phyloP scores from a whole-genome alignment of 208 protist species.

The Vickermania spadyakhi region DNA sequence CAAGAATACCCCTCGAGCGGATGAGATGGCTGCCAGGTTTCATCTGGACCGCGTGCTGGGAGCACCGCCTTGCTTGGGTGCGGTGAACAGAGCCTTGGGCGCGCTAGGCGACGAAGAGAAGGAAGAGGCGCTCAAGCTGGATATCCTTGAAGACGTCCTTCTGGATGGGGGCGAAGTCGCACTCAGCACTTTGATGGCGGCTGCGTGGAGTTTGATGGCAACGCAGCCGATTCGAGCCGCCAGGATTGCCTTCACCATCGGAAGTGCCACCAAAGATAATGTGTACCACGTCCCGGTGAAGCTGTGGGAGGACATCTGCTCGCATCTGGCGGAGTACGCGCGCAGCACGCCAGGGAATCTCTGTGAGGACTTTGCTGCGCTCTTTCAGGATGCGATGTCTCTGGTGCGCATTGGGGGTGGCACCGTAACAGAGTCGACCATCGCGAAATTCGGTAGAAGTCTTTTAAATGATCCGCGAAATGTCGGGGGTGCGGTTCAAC shows the following conservation, averaged over 20 bases:
- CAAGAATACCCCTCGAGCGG: constrained; percentile 17
- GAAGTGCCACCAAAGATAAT: constrained; percentile 13
- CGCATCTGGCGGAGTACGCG: constrained; percentile 31
- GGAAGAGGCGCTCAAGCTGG: constrained; percentile 14
- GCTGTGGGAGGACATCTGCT: constrained; percentile 18
- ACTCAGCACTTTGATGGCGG: constrained; percentile 27
- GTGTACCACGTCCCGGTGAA: constrained; percentile 1
- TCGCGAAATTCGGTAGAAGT: constrained; percentile 56
- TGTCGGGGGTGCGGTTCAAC: constrained; percentile 19
- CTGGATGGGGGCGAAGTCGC: constrained; percentile 19
- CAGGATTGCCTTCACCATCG: constrained; percentile 23
- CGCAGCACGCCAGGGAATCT: constrained; percentile 14
- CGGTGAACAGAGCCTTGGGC: constrained; percentile 34
- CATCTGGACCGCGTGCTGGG: constrained; percentile 48
- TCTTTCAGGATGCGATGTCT: constrained; percentile 46
- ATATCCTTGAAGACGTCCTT: constrained; percentile 39
- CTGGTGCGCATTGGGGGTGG: constrained; percentile 29
- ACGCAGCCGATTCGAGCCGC: constrained; percentile 21
- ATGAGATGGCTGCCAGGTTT: constrained; percentile 54
- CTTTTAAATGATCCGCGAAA: constrained; percentile 23
- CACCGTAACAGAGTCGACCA: constrained; percentile 28
- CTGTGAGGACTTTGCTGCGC: constrained; percentile 41
- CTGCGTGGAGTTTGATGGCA: constrained; percentile 16
- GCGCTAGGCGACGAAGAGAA: constrained; percentile 15
- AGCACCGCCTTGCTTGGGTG: constrained; percentile 33